Evolutionary conservation across 2,329 filamentous ascomycete species (phyloP).

Genomic region (Sordariomycetes sp.): DNA sequence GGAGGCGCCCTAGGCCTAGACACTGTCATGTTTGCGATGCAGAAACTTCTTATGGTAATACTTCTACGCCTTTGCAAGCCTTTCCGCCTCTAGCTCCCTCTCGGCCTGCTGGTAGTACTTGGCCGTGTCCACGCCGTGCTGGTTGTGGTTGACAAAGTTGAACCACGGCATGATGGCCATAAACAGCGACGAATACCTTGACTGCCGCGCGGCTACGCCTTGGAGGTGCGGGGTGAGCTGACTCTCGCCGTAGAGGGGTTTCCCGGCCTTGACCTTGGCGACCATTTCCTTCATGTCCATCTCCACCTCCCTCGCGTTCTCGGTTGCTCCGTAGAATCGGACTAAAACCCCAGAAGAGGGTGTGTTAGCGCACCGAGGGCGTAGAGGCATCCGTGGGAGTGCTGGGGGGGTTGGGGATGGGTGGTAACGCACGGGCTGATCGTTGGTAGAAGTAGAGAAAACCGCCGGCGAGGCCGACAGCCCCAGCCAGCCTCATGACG

Average conservation of each 20-base stretch:
- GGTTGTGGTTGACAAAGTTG: conserved; percentile 92
- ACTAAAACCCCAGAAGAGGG: conserved; percentile 33
- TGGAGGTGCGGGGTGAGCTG: conserved; percentile 78
- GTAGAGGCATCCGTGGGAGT: not conserved
- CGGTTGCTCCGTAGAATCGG: conserved; percentile 88
- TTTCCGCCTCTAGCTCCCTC: conserved; percentile 76
- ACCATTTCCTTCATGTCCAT: conserved; percentile 99
- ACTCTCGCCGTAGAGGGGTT: conserved; percentile 78
- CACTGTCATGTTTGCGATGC: not conserved
- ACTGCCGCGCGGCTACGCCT: conserved; percentile 84
- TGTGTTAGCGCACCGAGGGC: not conserved
- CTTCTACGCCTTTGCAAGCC: not conserved
- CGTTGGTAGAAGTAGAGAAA: conserved; percentile 78
- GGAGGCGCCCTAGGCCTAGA: not conserved
- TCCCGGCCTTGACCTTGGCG: conserved; percentile 80
- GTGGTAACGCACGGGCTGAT: conserved; percentile 55
- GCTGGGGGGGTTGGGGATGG: conserved; percentile 16
- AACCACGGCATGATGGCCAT: conserved; percentile 85
- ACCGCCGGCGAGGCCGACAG: conserved; percentile 61
- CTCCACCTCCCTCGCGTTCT: conserved; percentile 83
- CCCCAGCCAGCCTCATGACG: conserved; percentile 66
- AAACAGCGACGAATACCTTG: conserved; percentile 77
- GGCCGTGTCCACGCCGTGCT: conserved; percentile 94
- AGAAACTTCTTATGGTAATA: not conserved
- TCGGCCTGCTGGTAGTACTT: conserved; percentile 98